phyloP scores from a whole-genome alignment of 768 basidiomycete genomes.

The Naganishia antarctica region DNA sequence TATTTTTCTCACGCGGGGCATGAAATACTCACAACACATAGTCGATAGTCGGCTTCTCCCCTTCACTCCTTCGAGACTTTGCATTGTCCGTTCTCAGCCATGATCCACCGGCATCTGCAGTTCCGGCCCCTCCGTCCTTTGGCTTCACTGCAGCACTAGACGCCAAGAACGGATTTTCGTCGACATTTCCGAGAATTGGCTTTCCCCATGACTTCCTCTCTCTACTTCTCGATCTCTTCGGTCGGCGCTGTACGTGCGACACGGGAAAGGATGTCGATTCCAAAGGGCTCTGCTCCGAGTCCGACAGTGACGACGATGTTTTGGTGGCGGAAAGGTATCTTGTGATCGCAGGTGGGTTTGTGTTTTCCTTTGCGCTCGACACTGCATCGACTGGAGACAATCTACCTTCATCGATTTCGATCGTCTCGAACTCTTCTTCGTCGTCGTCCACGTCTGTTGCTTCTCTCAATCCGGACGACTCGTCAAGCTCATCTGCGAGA shows the following conservation, averaged over 20 bases:
- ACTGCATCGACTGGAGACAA: neutral
- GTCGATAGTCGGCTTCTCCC: slow-evolving; percentile 21
- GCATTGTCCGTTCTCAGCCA: slow-evolving; percentile 17
- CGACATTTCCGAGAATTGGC: slow-evolving; percentile 11
- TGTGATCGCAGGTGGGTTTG: neutral
- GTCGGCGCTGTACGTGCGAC: too few species aligned
- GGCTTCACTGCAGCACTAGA: neutral
- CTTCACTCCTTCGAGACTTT: neutral
- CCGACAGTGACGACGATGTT: neutral
- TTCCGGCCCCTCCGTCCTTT: neutral
- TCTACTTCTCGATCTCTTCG: neutral
- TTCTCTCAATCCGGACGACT: slow-evolving; percentile 1
- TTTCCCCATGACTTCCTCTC: slow-evolving; percentile 20
- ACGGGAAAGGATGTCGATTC: neutral
- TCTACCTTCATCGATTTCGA: slow-evolving; percentile 8
- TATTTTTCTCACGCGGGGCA: too few species aligned
- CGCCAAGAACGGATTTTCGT: slow-evolving; percentile 24
- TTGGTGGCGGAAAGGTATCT: slow-evolving; percentile 11
- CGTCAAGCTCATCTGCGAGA: neutral
- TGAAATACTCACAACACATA: slow-evolving; percentile 17
- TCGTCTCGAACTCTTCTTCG: neutral
- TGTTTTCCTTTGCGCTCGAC: neutral
- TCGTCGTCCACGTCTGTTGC: neutral
- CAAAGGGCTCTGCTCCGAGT: neutral
- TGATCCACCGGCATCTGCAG: neutral